These are phyloP conservation scores for Bipolaris oryzae DNA, from an alignment of 2,329 filamentous ascomycete genomes.

Conservation along the genomic window DNA sequence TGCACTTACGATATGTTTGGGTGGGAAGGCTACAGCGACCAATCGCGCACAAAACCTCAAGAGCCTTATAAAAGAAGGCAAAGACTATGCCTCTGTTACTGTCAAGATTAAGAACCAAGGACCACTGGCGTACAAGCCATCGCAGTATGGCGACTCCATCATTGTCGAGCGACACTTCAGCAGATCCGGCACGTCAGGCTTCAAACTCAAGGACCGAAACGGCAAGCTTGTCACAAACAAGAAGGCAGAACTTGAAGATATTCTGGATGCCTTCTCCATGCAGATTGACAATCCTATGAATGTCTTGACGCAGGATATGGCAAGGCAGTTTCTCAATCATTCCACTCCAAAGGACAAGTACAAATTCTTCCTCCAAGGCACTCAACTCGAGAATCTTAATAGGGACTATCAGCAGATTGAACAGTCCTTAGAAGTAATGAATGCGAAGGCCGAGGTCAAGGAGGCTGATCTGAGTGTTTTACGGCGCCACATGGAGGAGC, in stretches of 20 bases:
- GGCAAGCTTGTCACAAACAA: conserved; percentile 78
- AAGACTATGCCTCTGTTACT: conserved; percentile 71
- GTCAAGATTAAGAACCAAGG: conserved; percentile 93
- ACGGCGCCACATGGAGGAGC: conserved; percentile 64
- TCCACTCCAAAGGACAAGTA: conserved; percentile 87
- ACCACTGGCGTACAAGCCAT: conserved; percentile 79
- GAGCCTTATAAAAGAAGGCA: conserved; percentile 87
- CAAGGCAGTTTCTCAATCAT: conserved; percentile 87
- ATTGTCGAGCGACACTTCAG: conserved; percentile 90
- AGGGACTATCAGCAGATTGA: conserved; percentile 87
- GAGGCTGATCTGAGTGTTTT: conserved; percentile 68
- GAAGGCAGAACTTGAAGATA: conserved; percentile 86
- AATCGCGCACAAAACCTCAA: conserved; percentile 91
- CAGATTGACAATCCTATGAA: conserved; percentile 98
- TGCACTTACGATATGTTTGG: conserved; percentile 90
- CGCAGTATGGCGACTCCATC: conserved; percentile 83
- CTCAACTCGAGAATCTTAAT: conserved; percentile 89
- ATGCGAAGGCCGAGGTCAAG: conserved; percentile 66
- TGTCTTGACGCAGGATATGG: conserved; percentile 92
- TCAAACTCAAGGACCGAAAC: conserved; percentile 80
- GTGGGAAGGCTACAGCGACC: conserved; percentile 89
- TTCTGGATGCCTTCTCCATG: conserved; percentile 88
- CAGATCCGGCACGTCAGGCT: conserved; percentile 74
- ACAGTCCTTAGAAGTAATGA: conserved; percentile 75
- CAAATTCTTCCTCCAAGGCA: conserved; percentile 93